Evolutionary conservation across 179 eudicot genomes (phyloP).

Genomic region (Carnegiea gigantea): DNA sequence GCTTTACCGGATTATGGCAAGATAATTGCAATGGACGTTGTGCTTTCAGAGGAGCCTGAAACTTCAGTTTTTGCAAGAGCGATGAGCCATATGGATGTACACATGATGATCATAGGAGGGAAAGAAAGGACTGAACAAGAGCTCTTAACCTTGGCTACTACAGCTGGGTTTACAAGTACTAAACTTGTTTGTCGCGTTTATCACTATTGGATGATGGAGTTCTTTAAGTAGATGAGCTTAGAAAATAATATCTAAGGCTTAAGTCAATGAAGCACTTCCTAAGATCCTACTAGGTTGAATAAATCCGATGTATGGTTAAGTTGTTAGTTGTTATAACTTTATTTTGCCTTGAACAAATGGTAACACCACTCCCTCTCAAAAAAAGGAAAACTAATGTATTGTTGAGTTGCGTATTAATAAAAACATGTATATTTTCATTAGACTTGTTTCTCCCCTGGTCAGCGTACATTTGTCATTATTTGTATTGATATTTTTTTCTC

Average conservation of each 20-base stretch:
- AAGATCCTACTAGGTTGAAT: too few species aligned
- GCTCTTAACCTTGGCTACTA: constrained; percentile 24
- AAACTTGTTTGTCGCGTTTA: constrained; percentile 10
- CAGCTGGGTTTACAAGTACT: constrained; percentile 25
- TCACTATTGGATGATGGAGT: constrained; percentile 27
- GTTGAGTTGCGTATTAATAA: too few species aligned
- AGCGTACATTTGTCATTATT: too few species aligned
- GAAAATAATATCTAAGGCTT: neutral
- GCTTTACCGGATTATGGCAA: constrained; percentile 33
- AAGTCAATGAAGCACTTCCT: too few species aligned
- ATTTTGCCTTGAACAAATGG: too few species aligned
- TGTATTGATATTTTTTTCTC: too few species aligned
- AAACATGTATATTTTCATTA: too few species aligned
- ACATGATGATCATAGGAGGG: constrained; percentile 30
- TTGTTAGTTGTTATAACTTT: too few species aligned
- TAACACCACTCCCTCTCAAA: too few species aligned
- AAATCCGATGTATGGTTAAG: too few species aligned
- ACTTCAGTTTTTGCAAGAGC: neutral
- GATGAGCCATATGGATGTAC: constrained; percentile 3
- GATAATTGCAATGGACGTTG: constrained; percentile 31
- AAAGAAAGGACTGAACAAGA: constrained; percentile 39
- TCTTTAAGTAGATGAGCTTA: constrained; percentile 16
- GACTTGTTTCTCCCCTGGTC: too few species aligned
- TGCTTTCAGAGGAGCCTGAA: constrained; percentile 25
- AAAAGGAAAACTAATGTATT: too few species aligned